Base-by-base conservation (phyloP, 2,329 filamentous ascomycete genomes). In the Amphichorda felina region DNA sequence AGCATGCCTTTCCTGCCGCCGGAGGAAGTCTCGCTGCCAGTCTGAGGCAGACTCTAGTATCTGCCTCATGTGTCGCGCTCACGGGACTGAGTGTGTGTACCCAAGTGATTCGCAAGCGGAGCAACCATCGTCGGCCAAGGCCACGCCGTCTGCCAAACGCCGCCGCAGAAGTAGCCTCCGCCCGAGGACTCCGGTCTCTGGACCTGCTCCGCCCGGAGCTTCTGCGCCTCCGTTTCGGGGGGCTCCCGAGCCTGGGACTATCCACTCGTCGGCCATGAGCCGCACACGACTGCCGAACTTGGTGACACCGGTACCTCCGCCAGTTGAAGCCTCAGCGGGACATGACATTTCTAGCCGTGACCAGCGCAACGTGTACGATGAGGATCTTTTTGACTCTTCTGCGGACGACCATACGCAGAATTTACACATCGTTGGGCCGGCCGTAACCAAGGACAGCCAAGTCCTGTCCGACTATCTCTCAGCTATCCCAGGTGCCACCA, bases 1-100 rank as follows among this genome's bases (percentile, higher is more conserved):
- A 34, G 74, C 74, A 8, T 79, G 75, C 53, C 56, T 72, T 35
- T 57, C 72, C 11, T 79, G 75, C 46, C 64, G 75, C 36, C 66
- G 66, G 40, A 65, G 75, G 40, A 78, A 78, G 49, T 74, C 72
- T 2, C 63, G 75, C 43, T 79, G 75, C 48, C 74, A 72, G 14
- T 65, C 72, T 19, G 71, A 75, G 44, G 54, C 67, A 11, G 60
- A 63, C 4, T 61, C 66, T 2, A 55, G 66, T 35, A 60, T 61
- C 7, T 79, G 74, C 44, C 52, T 75, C 8, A 62, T 76, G 47
- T 79, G 74, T 49, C 65, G 65, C 27, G 66, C 71, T 15, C 70
- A 76, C 44, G 64, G 66, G 8, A 72, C 70, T 5, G 65, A 72
- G 17, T 77, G 73, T 39, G 59, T 64, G 33, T 75, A 72, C 37